A percentile compares a stretch with the other conserved stretches of the same genome.
Conservation (phyloP, 2,329 filamentous ascomycete genomes). For the Colletotrichum horii region DNA sequence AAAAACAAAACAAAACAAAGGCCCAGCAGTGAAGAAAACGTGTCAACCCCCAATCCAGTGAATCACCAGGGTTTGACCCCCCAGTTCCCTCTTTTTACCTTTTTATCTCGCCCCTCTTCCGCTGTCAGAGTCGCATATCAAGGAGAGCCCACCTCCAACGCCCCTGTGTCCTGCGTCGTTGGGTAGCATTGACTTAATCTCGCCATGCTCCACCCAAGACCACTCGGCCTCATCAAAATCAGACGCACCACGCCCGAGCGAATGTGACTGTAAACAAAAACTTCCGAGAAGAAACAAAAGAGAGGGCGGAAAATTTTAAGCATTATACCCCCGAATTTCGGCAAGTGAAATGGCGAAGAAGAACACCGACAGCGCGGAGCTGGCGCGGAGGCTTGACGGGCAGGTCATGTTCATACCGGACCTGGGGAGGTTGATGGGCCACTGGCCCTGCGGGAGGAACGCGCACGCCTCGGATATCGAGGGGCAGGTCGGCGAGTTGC, state of each 20-base stretch:
- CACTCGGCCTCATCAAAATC: background rate
- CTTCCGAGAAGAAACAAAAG: background rate
- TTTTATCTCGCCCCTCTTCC: background rate
- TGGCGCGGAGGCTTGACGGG: slow-evolving; percentile 8
- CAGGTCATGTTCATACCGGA: slow-evolving; percentile 11
- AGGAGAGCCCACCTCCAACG: background rate
- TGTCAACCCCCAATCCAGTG: background rate
- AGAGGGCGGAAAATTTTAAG: background rate
- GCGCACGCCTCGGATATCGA: background rate
- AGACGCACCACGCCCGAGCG: background rate
- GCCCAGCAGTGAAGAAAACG: background rate
- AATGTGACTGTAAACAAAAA: background rate
- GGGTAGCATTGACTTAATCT: slow-evolving; percentile 21
- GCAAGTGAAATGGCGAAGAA: background rate
- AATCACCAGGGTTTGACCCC: background rate
- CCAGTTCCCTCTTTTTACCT: background rate
- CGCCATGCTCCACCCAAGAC: slow-evolving; percentile 11
- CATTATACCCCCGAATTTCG: background rate
- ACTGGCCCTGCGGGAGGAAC: slow-evolving; percentile 16
- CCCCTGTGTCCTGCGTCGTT: background rate
- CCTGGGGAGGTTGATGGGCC: background rate
- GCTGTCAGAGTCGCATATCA: background rate
- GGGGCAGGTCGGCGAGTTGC: background rate
- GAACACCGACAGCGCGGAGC: slow-evolving; percentile 6
- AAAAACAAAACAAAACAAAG: background rate